A percentile compares a stretch with the other conserved stretches of the same genome.
phyloP scores from a whole-genome alignment of 2,329 filamentous ascomycete species.

The Diaporthe velutina region DNA sequence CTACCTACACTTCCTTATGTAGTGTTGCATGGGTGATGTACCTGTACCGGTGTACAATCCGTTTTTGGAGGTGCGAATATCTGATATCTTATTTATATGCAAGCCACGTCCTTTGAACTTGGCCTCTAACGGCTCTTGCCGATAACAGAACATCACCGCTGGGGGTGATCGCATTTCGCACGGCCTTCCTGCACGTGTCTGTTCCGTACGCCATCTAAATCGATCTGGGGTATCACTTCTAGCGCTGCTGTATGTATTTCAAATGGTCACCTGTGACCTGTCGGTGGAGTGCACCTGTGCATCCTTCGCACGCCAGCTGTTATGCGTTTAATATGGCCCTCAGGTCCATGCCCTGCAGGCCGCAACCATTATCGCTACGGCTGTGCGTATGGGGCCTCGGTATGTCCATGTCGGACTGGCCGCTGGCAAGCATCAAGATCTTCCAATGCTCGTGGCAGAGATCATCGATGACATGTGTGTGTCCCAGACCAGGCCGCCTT shows the following conservation, averaged over 20 bases:
- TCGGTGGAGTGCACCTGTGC: neutral
- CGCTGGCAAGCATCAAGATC: neutral
- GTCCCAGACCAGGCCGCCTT: neutral
- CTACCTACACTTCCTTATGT: too few species aligned
- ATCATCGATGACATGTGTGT: neutral
- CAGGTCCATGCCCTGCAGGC: neutral
- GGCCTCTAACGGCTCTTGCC: too few species aligned
- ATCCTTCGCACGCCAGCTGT: neutral
- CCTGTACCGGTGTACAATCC: too few species aligned
- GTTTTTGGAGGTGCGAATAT: too few species aligned
- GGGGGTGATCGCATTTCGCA: too few species aligned
- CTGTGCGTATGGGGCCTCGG: neutral
- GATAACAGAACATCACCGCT: too few species aligned
- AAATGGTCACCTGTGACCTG: neutral
- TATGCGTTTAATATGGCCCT: neutral
- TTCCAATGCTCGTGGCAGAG: neutral
- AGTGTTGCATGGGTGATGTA: too few species aligned
- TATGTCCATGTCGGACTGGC: neutral
- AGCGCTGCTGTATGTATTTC: neutral
- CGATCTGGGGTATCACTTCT: slow-evolving; percentile 23
- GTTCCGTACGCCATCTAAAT: neutral
- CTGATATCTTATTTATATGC: too few species aligned
- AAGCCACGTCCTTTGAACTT: too few species aligned
- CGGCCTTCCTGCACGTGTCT: neutral
- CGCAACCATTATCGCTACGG: neutral